phyloP scores from a whole-genome alignment of 441 rosid species.

The Populus hybrid region DNA sequence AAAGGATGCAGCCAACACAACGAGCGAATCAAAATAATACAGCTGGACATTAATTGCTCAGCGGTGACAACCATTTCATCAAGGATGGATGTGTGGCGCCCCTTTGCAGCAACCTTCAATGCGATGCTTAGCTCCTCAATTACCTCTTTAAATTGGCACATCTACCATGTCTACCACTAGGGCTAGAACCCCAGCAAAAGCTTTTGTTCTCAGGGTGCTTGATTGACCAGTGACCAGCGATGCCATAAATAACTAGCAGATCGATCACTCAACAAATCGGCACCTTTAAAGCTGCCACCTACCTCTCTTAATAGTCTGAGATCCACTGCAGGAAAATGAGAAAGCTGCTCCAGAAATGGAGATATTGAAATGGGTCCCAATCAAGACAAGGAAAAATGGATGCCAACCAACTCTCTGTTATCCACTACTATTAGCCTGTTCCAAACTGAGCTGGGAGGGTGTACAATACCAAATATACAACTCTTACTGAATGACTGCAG shows the following conservation, averaged over 20 bases:
- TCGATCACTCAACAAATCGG: background rate
- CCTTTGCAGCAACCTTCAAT: background rate
- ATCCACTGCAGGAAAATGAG: background rate
- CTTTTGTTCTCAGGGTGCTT: background rate
- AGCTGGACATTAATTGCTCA: background rate
- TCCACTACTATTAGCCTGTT: conserved; percentile 22
- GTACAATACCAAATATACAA: conserved; percentile 35
- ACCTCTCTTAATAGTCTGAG: background rate
- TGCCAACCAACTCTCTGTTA: conserved; percentile 18
- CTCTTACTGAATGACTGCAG: conserved; percentile 11
- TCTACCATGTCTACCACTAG: background rate
- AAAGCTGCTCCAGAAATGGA: background rate
- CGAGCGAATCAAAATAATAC: no score
- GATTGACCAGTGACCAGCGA: background rate
- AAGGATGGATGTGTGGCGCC: background rate
- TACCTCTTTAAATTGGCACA: background rate
- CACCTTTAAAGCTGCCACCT: conserved; percentile 8
- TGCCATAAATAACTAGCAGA: background rate
- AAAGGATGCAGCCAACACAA: no score
- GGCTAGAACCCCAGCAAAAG: background rate
- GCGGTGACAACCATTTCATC: background rate
- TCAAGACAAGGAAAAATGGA: conserved; percentile 3
- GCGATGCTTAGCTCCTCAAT: background rate
- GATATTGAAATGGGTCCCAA: conserved; percentile 13
- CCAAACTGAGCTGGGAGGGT: conserved; percentile 11